A percentile compares a stretch with the other conserved stretches of the same genome.
Evolutionary conservation across 2,329 filamentous ascomycete species (phyloP).

Genomic region (Fusarium napiforme): DNA sequence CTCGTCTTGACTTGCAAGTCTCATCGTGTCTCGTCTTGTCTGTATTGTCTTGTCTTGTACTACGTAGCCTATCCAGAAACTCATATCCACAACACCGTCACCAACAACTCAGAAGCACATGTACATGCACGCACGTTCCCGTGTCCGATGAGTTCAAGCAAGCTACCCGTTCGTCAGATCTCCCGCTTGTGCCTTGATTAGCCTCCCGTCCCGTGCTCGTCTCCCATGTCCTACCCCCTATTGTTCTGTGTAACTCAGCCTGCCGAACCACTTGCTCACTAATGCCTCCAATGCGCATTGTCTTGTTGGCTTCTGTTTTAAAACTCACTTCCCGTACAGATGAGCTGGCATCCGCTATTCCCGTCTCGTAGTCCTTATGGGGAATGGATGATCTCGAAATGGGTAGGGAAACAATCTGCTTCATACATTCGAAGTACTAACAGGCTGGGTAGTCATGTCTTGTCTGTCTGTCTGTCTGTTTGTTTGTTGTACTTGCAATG

Average conservation of each 20-base stretch:
- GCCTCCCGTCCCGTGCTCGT: constrained; percentile 26
- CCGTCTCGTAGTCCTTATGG: background rate
- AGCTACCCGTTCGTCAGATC: constrained; percentile 45
- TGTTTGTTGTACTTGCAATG: background rate
- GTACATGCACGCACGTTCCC: constrained; percentile 43
- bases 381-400: background rate
- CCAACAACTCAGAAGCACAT: constrained; percentile 26
- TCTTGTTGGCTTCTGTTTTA: constrained; percentile 9
- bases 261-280: background rate
- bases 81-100: constrained; percentile 1
- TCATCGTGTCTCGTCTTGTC: background rate
- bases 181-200: constrained; percentile 28
- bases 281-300: background rate
- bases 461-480: background rate
- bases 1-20: background rate
- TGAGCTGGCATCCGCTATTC: constrained; percentile 23
- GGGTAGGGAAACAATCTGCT: background rate
- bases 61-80: constrained; percentile 4
- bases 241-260: constrained; percentile 7
- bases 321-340: constrained; percentile 6
- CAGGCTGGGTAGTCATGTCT: background rate
- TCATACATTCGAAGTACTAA: background rate
- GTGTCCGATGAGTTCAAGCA: constrained; percentile 46
- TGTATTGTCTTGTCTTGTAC: background rate
- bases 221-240: constrained; percentile 16